Evolutionary conservation across 1,284 basidiomycete genomes (phyloP).

Genomic region (Malassezia caprae): DNA sequence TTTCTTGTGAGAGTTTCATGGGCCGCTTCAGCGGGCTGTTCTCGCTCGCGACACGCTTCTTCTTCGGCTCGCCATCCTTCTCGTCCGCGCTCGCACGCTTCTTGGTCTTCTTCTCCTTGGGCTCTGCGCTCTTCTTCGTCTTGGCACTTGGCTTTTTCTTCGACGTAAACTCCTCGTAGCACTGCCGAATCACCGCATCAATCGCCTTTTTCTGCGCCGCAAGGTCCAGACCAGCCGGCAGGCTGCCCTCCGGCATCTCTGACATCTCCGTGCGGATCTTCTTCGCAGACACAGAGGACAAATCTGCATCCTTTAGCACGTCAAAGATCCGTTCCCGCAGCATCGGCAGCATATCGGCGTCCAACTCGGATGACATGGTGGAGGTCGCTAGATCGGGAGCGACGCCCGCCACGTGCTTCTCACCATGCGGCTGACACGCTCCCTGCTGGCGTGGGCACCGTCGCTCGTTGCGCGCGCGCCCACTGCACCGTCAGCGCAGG

Average conservation of each 20-base stretch:
- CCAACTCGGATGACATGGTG: conserved; percentile 3
- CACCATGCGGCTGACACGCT: neutral
- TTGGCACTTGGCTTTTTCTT: conserved; percentile 1
- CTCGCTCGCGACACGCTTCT: conserved; percentile 35
- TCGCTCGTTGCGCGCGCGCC: neutral
- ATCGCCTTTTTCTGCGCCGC: conserved; percentile 36
- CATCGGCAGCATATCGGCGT: conserved; percentile 14
- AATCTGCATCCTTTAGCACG: conserved; percentile 38
- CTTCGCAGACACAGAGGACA: conserved; percentile 37
- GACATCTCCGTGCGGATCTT: conserved; percentile 32
- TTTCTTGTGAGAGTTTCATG: conserved; percentile 29
- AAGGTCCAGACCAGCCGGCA: conserved; percentile 28
- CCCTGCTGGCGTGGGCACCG: neutral
- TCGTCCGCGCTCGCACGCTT: conserved; percentile 18
- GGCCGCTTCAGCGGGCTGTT: conserved; percentile 47
- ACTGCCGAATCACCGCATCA: conserved; percentile 34
- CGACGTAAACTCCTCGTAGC: conserved; percentile 33
- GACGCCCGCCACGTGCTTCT: neutral
- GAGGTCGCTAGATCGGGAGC: neutral
- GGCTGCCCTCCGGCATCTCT: conserved; percentile 24
- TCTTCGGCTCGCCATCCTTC: conserved; percentile 27
- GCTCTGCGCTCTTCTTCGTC: conserved; percentile 9
- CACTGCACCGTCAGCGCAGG: neutral
- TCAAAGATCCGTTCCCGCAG: conserved; percentile 35
- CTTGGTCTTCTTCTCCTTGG: conserved; percentile 13